Conservation (phyloP, 805 yeast species). For the Candida gorgasii region DNA sequence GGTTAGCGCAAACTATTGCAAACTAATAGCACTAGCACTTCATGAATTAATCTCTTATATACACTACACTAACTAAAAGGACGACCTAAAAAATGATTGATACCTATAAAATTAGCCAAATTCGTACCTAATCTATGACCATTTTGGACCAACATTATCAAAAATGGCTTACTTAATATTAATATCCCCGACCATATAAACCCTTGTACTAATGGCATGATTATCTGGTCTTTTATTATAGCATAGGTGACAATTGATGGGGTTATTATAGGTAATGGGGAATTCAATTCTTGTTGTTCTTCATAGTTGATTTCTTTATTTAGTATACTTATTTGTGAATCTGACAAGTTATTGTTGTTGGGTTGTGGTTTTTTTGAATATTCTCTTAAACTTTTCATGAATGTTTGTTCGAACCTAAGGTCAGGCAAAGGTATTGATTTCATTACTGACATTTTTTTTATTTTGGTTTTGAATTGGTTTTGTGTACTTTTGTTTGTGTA, state of each 20-base stretch:
- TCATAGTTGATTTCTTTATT: constrained; percentile 20
- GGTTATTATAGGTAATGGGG: constrained; percentile 41
- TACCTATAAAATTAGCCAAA: constrained; percentile 13
- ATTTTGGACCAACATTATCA: constrained; percentile 22
- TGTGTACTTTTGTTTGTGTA: background rate
- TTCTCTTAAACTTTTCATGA: constrained; percentile 34
- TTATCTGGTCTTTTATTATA: constrained; percentile 48
- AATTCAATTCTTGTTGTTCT: constrained; percentile 13
- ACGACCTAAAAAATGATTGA: constrained; percentile 6
- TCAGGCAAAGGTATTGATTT: constrained; percentile 51
- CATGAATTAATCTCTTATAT: background rate
- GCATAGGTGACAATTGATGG: constrained; percentile 49
- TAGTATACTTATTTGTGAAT: constrained; percentile 20
- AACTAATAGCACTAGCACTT: background rate
- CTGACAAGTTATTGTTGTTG: constrained; percentile 16
- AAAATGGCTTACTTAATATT: constrained; percentile 37
- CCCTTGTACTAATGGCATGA: constrained; percentile 58
- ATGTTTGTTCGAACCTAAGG: constrained; percentile 65
- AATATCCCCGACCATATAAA: constrained; percentile 45
- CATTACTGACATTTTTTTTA: background rate
- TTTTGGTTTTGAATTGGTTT: background rate
- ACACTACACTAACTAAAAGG: background rate
- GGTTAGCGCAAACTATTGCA: no score
- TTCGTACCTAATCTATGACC: constrained; percentile 30
- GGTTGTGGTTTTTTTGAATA: constrained; percentile 25